Percentiles rank a stretch among this genome's conserved stretches.
Conservation (phyloP, 2,329 filamentous ascomycete species). For the Dothideomycetes sp. region DNA sequence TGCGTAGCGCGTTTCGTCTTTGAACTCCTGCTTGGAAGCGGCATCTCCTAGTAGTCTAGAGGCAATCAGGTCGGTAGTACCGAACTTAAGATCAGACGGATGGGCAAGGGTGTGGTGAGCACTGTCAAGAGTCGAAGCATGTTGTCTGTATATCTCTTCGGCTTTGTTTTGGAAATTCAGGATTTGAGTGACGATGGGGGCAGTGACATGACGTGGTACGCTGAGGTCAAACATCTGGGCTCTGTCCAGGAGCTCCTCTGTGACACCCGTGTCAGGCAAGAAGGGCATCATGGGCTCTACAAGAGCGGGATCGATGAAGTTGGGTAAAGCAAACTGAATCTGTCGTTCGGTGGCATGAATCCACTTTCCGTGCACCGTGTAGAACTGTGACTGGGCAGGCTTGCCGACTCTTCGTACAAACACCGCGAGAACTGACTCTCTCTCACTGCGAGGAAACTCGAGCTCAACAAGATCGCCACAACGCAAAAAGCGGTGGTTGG, state of each 20-base stretch:
- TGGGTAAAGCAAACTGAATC: slow-evolving; percentile 42
- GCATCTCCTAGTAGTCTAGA: slow-evolving; percentile 30
- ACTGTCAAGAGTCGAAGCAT: slow-evolving; percentile 39
- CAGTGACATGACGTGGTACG: slow-evolving; percentile 38
- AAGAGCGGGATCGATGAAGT: slow-evolving; percentile 37
- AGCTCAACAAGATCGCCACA: slow-evolving; percentile 42
- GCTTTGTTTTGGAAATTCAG: slow-evolving; percentile 35
- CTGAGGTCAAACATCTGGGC: slow-evolving; percentile 30
- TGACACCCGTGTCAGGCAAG: slow-evolving; percentile 37
- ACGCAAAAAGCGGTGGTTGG: slow-evolving; percentile 30
- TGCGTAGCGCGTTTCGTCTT: slow-evolving; percentile 50
- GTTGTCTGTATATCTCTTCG: slow-evolving; percentile 39
- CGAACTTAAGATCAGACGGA: slow-evolving; percentile 34
- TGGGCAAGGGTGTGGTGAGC: slow-evolving; percentile 41
- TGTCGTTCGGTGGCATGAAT: slow-evolving; percentile 28
- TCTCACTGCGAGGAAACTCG: slow-evolving; percentile 22
- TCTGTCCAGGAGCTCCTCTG: slow-evolving; percentile 26
- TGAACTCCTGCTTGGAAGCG: too few species aligned
- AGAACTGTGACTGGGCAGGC: slow-evolving; percentile 36
- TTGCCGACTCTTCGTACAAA: slow-evolving; percentile 35
- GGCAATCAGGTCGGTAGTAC: slow-evolving; percentile 40
- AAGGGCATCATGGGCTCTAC: slow-evolving; percentile 41
- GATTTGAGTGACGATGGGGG: slow-evolving; percentile 36
- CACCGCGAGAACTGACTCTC: slow-evolving; percentile 39
- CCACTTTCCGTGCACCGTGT: slow-evolving; percentile 43